phyloP scores from a whole-genome alignment of 768 basidiomycete species.

The Naganishia kalamii region DNA sequence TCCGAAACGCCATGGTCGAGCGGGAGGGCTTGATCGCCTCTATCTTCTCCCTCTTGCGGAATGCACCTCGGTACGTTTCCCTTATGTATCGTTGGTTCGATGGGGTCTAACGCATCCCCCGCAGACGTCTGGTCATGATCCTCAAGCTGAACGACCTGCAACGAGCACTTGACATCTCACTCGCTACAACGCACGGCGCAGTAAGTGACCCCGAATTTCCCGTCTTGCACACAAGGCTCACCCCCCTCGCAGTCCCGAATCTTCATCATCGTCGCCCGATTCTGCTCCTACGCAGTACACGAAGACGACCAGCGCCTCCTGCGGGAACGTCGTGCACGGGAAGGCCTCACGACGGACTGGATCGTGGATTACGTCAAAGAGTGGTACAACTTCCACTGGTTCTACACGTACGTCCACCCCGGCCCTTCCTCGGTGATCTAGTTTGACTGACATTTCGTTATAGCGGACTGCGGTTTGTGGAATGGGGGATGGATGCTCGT shows the following conservation, averaged over 20 bases:
- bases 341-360: slow-evolving; percentile 29
- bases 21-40: slow-evolving; percentile 74
- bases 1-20: slow-evolving; percentile 73
- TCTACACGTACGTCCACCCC: slow-evolving; percentile 21
- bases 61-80: slow-evolving; percentile 63
- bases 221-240: background rate
- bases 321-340: slow-evolving; percentile 1
- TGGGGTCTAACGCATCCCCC: slow-evolving; percentile 52
- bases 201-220: background rate
- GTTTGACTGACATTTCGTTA: too few species aligned
- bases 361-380: slow-evolving; percentile 20
- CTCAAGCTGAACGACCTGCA: slow-evolving; percentile 63
- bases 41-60: slow-evolving; percentile 78
- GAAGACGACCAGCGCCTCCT: slow-evolving; percentile 30
- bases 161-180: slow-evolving; percentile 72
- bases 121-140: slow-evolving; percentile 49
- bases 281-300: slow-evolving; percentile 55
- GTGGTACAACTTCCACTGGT: slow-evolving; percentile 24
- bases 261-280: slow-evolving; percentile 84
- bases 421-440: background rate
- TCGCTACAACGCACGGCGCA: slow-evolving; percentile 65
- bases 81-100: background rate
- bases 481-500: slow-evolving; percentile 39
- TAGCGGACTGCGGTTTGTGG: slow-evolving; percentile 32
- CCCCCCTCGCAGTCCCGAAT: slow-evolving; percentile 60